Conservation (phyloP, 202 grass and related monocot genomes). For the Carex arenaria region DNA sequence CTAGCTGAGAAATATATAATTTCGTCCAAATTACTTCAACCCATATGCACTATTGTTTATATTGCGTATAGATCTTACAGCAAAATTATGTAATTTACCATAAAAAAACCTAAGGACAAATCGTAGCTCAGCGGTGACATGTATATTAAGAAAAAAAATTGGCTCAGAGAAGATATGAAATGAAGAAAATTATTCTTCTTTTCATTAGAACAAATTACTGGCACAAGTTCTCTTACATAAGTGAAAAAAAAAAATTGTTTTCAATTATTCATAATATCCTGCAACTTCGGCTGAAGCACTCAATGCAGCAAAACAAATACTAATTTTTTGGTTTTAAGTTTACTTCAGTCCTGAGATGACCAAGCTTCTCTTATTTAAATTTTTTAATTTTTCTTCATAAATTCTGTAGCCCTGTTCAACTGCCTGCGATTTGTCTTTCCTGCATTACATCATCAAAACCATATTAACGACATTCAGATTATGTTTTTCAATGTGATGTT, state of each 20-base stretch:
- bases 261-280: slow-evolving; percentile 5
- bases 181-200: not conserved
- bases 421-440: not conserved
- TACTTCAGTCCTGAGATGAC: not conserved
- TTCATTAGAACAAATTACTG: not conserved
- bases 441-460: not conserved
- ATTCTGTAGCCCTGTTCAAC: not conserved
- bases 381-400: not conserved
- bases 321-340: not conserved
- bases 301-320: not conserved
- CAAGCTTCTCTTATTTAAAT: not conserved
- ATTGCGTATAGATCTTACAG: too few species aligned
- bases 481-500: not conserved
- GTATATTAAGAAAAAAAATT: not conserved
- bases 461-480: not conserved
- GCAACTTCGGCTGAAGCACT: not conserved
- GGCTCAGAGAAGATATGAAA: not conserved
- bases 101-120: too few species aligned
- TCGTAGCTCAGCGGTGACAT: too few species aligned
- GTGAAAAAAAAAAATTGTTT: not conserved
- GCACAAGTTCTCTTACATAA: not conserved
- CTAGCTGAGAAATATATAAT: too few species aligned
- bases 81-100: too few species aligned
- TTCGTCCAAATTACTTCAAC: too few species aligned
- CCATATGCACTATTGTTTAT: too few species aligned